Evolutionary conservation across 1,284 basidiomycete genomes (phyloP), one percentile per base, ranked within the genome.

Genomic region (Cryptococcus hybrid): DNA sequence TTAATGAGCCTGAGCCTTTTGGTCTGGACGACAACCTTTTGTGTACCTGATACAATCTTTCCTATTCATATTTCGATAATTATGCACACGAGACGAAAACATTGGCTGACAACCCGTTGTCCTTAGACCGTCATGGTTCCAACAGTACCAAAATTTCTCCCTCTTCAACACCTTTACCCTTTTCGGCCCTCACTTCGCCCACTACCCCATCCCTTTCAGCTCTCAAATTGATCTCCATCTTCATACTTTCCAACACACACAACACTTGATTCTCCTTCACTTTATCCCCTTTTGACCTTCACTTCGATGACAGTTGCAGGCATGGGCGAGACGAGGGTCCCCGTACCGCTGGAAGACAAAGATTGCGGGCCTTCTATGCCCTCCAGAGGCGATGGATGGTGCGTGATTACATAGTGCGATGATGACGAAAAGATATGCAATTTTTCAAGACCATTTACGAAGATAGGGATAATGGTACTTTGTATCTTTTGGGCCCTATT

Each of bases 181-280:
- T 87, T 71, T 78, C 82, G 68, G 88, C 90, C n/a, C 84, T 85
- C 7, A 94, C 83, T 43, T 82, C 80, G 63, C 81, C 84, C 2
- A 94, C 85, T 6, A 85, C 80, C 8, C 90, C 92, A 46, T 82
- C 80, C 5, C 81, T 80, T 56, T 84, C 82, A 9, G 89, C 85
- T 58, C 90, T 82, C 66, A 96, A 74, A 46, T 89, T 89, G 51
- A 89, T 94, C 80, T 93, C 92, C 63, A 90, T 94, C 84, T 96
- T 96, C 92, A 95, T 96, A 69, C 90, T 93, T 80, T 95, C 92
- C 65, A 95, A 78, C 18, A 95, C 86, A 36, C 92, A 86, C 9
- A 91, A 82, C 7, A 84, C 85, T 70, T 93, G 87, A 0, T 90
- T 90, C 73, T 84, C 85, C 73, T 86, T 84, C n/a, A 95, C 88